These are phyloP conservation scores for Cynara cardunculus DNA, from an alignment of 129 eudicot species.

Conservation along the genomic window DNA sequence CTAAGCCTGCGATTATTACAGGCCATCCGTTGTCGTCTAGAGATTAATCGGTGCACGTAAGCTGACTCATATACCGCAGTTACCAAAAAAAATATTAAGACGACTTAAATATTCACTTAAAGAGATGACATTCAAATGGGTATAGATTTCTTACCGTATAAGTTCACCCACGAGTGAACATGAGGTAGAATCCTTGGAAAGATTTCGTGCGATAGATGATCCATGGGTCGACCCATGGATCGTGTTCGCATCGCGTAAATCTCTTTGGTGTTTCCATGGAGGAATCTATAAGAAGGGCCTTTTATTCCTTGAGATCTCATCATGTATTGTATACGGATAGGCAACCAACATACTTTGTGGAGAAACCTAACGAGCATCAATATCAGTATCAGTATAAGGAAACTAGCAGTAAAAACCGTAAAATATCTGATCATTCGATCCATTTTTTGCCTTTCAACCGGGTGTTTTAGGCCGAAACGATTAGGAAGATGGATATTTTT, in stretches of 20 bases:
- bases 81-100: too few relatives aligned
- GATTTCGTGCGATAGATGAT: conserved; percentile 40
- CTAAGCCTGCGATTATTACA: too few relatives aligned
- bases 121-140: background rate
- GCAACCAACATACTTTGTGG: conserved; percentile 50
- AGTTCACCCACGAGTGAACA: conserved; percentile 47
- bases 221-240: conserved; percentile 49
- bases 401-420: background rate
- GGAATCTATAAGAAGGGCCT: conserved; percentile 57
- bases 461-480: background rate
- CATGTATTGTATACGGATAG: conserved; percentile 29
- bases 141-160: conserved; percentile 40
- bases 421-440: conserved; percentile 5
- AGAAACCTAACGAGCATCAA: conserved; percentile 33
- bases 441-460: background rate
- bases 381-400: conserved; percentile 14
- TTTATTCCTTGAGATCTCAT: conserved; percentile 65
- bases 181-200: conserved; percentile 66
- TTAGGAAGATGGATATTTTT: background rate
- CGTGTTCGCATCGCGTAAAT: conserved; percentile 41
- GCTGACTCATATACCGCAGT: too few relatives aligned
- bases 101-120: background rate
- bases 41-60: too few relatives aligned
- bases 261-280: conserved; percentile 64
- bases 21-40: too few relatives aligned